Percentiles rank a stretch among this genome's conserved stretches.
Conservation (phyloP, 495 filamentous ascomycete genomes). For the Hyaloscypha finlandica region DNA sequence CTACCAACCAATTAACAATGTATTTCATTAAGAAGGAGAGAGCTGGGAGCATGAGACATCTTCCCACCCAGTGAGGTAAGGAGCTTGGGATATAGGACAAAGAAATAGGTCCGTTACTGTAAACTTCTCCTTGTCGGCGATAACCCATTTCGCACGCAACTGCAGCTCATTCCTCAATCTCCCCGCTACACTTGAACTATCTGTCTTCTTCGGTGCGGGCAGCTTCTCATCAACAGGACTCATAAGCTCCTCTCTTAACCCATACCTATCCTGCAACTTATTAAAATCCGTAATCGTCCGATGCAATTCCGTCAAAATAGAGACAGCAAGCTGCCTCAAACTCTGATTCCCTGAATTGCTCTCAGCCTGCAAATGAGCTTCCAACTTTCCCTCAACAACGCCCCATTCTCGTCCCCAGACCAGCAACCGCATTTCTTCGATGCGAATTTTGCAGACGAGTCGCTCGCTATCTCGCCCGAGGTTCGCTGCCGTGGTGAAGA, state of each 20-base stretch:
- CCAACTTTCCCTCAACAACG: slow-evolving; percentile 39
- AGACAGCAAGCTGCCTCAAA: slow-evolving; percentile 31
- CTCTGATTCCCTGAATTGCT: slow-evolving; percentile 30
- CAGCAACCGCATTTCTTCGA: slow-evolving; percentile 40
- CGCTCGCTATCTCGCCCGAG: slow-evolving; percentile 38
- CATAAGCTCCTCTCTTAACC: slow-evolving; percentile 32
- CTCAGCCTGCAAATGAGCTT: slow-evolving; percentile 33
- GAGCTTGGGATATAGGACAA: no score
- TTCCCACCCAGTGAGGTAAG: no score
- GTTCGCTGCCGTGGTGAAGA: slow-evolving; percentile 37
- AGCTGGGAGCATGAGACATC: no score
- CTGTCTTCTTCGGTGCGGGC: slow-evolving; percentile 2
- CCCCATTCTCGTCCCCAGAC: slow-evolving; percentile 44
- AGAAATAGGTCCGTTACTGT: background rate
- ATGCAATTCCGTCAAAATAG: slow-evolving; percentile 37
- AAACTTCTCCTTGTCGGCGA: slow-evolving; percentile 43
- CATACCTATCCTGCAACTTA: slow-evolving; percentile 41
- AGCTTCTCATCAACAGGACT: slow-evolving; percentile 15
- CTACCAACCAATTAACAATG: no score
- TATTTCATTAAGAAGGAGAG: no score
- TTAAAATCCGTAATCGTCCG: slow-evolving; percentile 41
- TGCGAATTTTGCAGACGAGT: slow-evolving; percentile 41
- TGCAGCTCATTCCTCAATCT: slow-evolving; percentile 31
- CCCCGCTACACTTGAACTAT: slow-evolving; percentile 12
- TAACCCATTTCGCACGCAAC: slow-evolving; percentile 40